A percentile compares a stretch with the other conserved stretches of the same genome.
These are phyloP conservation scores for Coemansia sp. DNA, from an alignment of 192 early-diverging fungal genomes.

Conservation along the genomic window DNA sequence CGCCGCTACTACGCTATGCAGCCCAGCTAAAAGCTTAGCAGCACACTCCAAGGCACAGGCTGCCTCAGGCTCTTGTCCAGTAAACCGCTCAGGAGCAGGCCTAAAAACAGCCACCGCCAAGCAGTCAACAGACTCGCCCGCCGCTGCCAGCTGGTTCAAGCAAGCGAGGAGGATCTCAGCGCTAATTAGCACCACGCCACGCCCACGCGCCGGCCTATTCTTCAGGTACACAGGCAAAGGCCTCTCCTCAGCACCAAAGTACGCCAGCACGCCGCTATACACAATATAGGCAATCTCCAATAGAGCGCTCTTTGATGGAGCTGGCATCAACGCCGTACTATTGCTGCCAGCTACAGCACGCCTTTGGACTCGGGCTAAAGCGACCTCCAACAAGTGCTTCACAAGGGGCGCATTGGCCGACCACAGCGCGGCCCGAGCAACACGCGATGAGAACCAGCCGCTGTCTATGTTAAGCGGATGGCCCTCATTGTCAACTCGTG, in stretches of 20 bases:
- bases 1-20: slow-evolving; percentile 10
- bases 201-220: slow-evolving; percentile 10
- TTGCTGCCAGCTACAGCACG: neutral
- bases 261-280: slow-evolving; percentile 16
- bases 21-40: slow-evolving; percentile 3
- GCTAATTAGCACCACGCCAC: slow-evolving; percentile 15
- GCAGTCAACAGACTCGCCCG: neutral
- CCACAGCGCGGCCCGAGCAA: slow-evolving; percentile 11
- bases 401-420: slow-evolving; percentile 21
- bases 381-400: slow-evolving; percentile 26
- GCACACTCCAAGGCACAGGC: neutral
- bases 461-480: slow-evolving; percentile 16
- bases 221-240: slow-evolving; percentile 13
- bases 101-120: slow-evolving; percentile 16
- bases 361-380: slow-evolving; percentile 14
- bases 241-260: neutral
- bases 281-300: slow-evolving; percentile 28
- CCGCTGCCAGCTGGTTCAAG: neutral
- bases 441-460: slow-evolving; percentile 3
- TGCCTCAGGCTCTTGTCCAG: neutral
- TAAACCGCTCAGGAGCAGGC: slow-evolving; percentile 5
- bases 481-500: neutral
- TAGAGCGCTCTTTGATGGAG: neutral
- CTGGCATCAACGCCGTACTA: neutral
- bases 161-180: slow-evolving; percentile 32